phyloP scores from a whole-genome alignment of 176 grass and related monocot species.

The Poa annua region DNA sequence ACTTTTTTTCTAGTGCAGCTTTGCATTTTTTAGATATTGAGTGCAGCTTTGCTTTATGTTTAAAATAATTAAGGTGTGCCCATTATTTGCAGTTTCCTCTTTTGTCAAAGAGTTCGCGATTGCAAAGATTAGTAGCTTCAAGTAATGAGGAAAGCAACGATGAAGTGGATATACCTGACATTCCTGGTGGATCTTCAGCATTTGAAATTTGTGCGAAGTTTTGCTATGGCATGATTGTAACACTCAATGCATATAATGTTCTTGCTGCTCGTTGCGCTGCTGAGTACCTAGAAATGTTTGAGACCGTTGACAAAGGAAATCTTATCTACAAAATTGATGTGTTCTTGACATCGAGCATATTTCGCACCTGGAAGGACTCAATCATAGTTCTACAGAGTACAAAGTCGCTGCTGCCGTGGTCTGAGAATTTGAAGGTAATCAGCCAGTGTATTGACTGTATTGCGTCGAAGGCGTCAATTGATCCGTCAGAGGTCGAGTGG shows the following conservation, averaged over 20 bases:
- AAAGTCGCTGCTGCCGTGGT: slow-evolving; percentile 73
- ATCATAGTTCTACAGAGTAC: slow-evolving; percentile 90
- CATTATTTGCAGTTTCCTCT: slow-evolving; percentile 88
- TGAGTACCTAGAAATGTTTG: slow-evolving; percentile 97
- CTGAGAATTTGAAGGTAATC: slow-evolving; percentile 81
- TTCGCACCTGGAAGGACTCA: slow-evolving; percentile 94
- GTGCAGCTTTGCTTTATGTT: slow-evolving; percentile 13
- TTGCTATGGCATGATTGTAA: slow-evolving; percentile 92
- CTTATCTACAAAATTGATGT: slow-evolving; percentile 99
- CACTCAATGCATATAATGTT: slow-evolving; percentile 97
- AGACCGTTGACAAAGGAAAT: slow-evolving; percentile 92
- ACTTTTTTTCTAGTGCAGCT: slow-evolving; percentile 10
- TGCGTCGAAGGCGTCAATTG: slow-evolving; percentile 72
- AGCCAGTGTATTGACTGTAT: slow-evolving; percentile 87
- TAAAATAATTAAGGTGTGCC: slow-evolving; percentile 18
- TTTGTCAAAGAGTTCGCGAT: slow-evolving; percentile 84
- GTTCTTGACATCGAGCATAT: slow-evolving; percentile 82
- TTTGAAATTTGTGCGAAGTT: slow-evolving; percentile 99
- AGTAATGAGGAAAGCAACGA: slow-evolving; percentile 64
- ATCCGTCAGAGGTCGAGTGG: slow-evolving; percentile 93
- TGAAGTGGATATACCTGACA: slow-evolving; percentile 83
- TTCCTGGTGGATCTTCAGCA: slow-evolving; percentile 87
- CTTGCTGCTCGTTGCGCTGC: slow-evolving; percentile 78
- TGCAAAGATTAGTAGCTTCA: slow-evolving; percentile 82
- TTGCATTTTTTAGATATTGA: background rate